Evolutionary conservation across 2,329 filamentous ascomycete genomes (phyloP).

Genomic region (Periconia digitata): DNA sequence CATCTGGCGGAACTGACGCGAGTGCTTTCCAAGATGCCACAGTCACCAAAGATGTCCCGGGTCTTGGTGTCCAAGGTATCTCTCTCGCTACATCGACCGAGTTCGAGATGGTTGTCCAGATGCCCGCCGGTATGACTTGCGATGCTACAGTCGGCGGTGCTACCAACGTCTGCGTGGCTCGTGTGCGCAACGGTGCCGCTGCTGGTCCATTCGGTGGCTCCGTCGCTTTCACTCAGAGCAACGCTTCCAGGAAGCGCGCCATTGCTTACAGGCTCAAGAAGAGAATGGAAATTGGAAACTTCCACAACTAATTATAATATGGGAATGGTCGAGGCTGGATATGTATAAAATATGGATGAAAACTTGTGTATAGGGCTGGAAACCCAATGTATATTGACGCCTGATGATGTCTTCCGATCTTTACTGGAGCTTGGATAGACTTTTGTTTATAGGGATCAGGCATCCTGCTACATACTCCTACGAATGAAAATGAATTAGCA

Average conservation of each 20-base stretch:
- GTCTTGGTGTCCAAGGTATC: constrained; percentile 58
- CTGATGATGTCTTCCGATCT: constrained; percentile 1
- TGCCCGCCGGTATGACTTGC: constrained; percentile 70
- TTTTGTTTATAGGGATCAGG: not conserved
- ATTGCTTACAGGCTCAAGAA: constrained; percentile 55
- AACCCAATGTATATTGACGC: not conserved
- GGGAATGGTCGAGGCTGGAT: not conserved
- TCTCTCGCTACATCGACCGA: constrained; percentile 62
- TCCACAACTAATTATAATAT: constrained; percentile 4
- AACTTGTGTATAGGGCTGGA: not conserved
- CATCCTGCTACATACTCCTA: not conserved
- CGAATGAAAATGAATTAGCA: no score
- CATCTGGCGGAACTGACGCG: constrained; percentile 64
- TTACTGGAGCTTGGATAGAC: not conserved
- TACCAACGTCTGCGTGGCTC: constrained; percentile 65
- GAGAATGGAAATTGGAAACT: constrained; percentile 36
- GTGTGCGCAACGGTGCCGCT: constrained; percentile 62
- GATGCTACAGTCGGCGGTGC: constrained; percentile 61
- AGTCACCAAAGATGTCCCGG: constrained; percentile 64
- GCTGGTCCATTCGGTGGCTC: constrained; percentile 70
- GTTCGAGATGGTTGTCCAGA: constrained; percentile 65
- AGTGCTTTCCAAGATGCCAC: constrained; percentile 62
- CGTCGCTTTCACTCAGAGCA: constrained; percentile 64
- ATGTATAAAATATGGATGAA: not conserved
- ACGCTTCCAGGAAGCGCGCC: constrained; percentile 62